Conservation (phyloP, 169 alveolate genomes). For the Cryptosporidium viatorum region DNA sequence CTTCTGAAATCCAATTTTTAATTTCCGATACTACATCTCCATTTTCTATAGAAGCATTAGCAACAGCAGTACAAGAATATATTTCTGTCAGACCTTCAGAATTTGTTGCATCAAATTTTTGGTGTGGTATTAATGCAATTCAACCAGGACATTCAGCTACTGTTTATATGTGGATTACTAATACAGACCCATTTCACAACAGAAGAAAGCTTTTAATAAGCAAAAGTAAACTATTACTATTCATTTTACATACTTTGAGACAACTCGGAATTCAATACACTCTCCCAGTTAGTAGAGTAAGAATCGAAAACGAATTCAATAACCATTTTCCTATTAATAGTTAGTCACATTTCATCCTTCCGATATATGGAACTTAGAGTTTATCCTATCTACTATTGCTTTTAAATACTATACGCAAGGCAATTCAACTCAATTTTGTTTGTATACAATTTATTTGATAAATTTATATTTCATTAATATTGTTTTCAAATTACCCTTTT, state of each 20-base stretch:
- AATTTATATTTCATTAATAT: neutral
- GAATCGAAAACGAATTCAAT: slow-evolving; percentile 44
- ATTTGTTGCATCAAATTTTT: slow-evolving; percentile 84
- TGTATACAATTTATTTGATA: too few relatives aligned
- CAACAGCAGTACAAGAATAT: slow-evolving; percentile 80
- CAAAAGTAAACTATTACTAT: slow-evolving; percentile 51
- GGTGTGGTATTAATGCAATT: slow-evolving; percentile 80
- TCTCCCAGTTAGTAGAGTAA: slow-evolving; percentile 57
- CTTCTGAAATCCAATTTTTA: slow-evolving; percentile 82
- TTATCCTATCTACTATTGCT: neutral
- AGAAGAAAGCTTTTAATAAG: slow-evolving; percentile 64
- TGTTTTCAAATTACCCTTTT: neutral
- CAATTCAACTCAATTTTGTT: neutral
- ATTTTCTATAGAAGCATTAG: slow-evolving; percentile 83
- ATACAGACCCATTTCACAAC: slow-evolving; percentile 73
- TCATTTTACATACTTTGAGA: slow-evolving; percentile 59
- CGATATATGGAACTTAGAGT: neutral
- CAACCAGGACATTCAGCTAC: slow-evolving; percentile 85
- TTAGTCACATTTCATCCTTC: neutral
- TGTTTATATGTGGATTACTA: slow-evolving; percentile 72
- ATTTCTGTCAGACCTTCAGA: slow-evolving; percentile 87
- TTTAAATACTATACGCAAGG: neutral
- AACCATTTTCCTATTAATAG: slow-evolving; percentile 3
- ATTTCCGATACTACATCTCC: slow-evolving; percentile 85
- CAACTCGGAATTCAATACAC: slow-evolving; percentile 74